Evolutionary conservation across 495 filamentous ascomycete species (phyloP).

Genomic region (Acidomyces sp.): DNA sequence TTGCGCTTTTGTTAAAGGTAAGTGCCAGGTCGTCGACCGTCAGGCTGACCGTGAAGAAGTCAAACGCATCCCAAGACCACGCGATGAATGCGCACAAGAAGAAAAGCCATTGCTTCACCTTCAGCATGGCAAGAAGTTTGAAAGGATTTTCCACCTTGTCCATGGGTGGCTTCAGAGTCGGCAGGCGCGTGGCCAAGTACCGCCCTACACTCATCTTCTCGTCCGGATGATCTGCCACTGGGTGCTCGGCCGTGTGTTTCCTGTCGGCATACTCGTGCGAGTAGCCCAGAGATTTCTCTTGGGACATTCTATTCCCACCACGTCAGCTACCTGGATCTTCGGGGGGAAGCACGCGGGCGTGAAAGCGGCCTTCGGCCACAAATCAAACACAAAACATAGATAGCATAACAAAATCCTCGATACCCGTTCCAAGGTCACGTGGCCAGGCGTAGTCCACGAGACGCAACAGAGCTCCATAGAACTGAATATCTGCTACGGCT

Average conservation of each 20-base stretch:
- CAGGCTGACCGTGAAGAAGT: slow-evolving; percentile 82
- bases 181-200: slow-evolving; percentile 59
- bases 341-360: no score
- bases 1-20: slow-evolving; percentile 49
- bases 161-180: slow-evolving; percentile 65
- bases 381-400: no score
- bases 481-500: no score
- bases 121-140: slow-evolving; percentile 54
- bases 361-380: no score
- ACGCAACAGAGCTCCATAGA: no score
- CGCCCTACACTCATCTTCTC: slow-evolving; percentile 21
- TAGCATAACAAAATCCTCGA: no score
- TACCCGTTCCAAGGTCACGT: no score
- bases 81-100: slow-evolving; percentile 44
- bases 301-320: no score
- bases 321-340: no score
- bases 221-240: background rate
- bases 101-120: slow-evolving; percentile 69
- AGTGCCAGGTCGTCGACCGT: slow-evolving; percentile 56
- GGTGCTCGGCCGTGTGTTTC: background rate
- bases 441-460: no score
- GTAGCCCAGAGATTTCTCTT: background rate
- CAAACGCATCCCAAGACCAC: slow-evolving; percentile 73
- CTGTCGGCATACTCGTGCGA: background rate
- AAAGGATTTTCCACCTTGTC: slow-evolving; percentile 68